Conservation (phyloP, 495 filamentous ascomycete genomes). For the Neurospora sp. region DNA sequence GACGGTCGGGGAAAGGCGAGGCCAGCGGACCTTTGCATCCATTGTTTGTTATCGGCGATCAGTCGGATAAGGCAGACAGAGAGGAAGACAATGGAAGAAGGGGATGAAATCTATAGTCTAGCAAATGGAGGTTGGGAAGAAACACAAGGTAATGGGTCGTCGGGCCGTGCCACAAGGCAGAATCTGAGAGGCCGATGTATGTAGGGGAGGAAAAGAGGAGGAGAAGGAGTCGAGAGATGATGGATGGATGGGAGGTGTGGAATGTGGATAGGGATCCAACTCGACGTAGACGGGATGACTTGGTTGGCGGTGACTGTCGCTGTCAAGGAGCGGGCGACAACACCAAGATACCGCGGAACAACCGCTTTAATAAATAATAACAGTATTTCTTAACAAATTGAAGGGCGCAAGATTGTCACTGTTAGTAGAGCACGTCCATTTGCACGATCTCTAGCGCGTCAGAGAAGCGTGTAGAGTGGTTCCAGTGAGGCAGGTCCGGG, state of each 20-base stretch:
- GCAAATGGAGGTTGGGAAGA: slow-evolving; percentile 2
- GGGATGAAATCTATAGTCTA: not conserved
- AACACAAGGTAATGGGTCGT: not conserved
- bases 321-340: not conserved
- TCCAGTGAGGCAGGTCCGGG: not conserved
- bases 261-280: not conserved
- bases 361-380: not conserved
- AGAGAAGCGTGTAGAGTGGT: not conserved
- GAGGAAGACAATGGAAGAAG: not conserved
- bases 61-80: not conserved
- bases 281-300: slow-evolving; percentile 11
- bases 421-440: not conserved
- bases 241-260: not conserved
- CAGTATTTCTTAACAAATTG: not conserved
- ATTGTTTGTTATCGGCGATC: slow-evolving; percentile 12
- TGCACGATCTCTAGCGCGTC: not conserved
- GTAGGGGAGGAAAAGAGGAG: not conserved
- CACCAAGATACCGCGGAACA: not conserved
- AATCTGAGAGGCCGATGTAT: not conserved
- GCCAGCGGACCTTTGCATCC: slow-evolving; percentile 17
- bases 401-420: not conserved
- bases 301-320: slow-evolving; percentile 23
- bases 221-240: not conserved
- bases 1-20: slow-evolving; percentile 2
- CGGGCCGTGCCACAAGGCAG: not conserved